phyloP scores from a whole-genome alignment of 129 eudicot species.

The Artemisia argyi region DNA sequence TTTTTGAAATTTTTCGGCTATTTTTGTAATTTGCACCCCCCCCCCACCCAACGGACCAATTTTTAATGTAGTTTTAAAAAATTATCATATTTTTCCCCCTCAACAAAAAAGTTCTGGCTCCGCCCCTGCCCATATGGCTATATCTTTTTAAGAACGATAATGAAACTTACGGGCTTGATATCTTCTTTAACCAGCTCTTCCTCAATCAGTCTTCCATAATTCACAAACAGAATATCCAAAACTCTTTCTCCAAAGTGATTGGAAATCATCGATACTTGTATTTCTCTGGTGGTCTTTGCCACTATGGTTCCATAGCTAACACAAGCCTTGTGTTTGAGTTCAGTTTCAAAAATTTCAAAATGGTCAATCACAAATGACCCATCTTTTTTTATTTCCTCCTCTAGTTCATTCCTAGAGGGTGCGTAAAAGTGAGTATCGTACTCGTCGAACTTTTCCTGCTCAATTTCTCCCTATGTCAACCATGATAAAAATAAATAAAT shows the following conservation, averaged over 20 bases:
- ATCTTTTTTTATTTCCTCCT: slow-evolving; percentile 54
- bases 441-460: slow-evolving; percentile 59
- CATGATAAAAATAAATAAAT: too few relatives aligned
- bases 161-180: slow-evolving; percentile 10
- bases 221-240: slow-evolving; percentile 49
- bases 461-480: slow-evolving; percentile 52
- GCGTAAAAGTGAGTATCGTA: slow-evolving; percentile 85
- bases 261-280: slow-evolving; percentile 80
- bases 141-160: too few relatives aligned
- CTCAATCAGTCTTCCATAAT: slow-evolving; percentile 63
- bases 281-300: slow-evolving; percentile 68
- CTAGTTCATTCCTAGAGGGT: slow-evolving; percentile 66
- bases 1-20: too few relatives aligned
- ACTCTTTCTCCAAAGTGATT: slow-evolving; percentile 80
- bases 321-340: slow-evolving; percentile 31
- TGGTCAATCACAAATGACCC: slow-evolving; percentile 59
- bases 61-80: too few relatives aligned
- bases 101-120: too few relatives aligned
- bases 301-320: slow-evolving; percentile 63
- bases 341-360: slow-evolving; percentile 58
- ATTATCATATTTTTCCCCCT: too few relatives aligned
- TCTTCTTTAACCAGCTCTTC: slow-evolving; percentile 60
- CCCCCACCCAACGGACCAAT: too few relatives aligned
- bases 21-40: too few relatives aligned
- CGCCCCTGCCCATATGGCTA: too few relatives aligned